Evolutionary conservation across 2,329 filamentous ascomycete genomes (phyloP).

Genomic region (Colletotrichum tofieldiae): DNA sequence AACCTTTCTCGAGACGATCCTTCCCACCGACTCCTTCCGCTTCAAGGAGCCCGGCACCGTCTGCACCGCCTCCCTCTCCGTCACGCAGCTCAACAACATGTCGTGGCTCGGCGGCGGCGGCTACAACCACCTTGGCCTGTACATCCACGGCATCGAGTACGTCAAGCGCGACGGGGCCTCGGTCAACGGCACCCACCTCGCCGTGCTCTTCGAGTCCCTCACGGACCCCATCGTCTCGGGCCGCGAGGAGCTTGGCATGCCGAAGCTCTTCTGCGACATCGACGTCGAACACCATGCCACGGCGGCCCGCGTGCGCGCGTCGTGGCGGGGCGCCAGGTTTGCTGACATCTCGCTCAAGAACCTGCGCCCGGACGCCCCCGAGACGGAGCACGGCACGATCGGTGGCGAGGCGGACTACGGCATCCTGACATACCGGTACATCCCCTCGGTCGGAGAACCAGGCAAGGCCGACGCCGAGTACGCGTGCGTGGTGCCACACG

Average conservation of each 20-base stretch:
- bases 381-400: slow-evolving; percentile 46
- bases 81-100: slow-evolving; percentile 64
- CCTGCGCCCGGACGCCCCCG: slow-evolving; percentile 50
- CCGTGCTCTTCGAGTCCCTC: slow-evolving; percentile 71
- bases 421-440: slow-evolving; percentile 70
- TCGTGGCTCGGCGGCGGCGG: slow-evolving; percentile 74
- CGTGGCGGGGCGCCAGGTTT: slow-evolving; percentile 61
- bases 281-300: slow-evolving; percentile 56
- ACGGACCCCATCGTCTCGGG: slow-evolving; percentile 74
- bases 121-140: slow-evolving; percentile 72
- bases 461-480: slow-evolving; percentile 71
- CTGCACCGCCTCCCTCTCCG: slow-evolving; percentile 59
- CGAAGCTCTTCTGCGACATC: slow-evolving; percentile 70
- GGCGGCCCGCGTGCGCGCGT: slow-evolving; percentile 55
- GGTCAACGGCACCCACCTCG: slow-evolving; percentile 68
- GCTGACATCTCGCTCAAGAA: slow-evolving; percentile 55
- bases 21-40: slow-evolving; percentile 58
- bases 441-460: slow-evolving; percentile 67
- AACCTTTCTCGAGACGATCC: slow-evolving; percentile 64
- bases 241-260: slow-evolving; percentile 74
- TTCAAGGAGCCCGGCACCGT: slow-evolving; percentile 62
- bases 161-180: slow-evolving; percentile 63
- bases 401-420: slow-evolving; percentile 57
- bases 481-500: slow-evolving; percentile 57
- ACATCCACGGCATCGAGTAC: slow-evolving; percentile 75